Evolutionary conservation across 192 early-diverging fungal species (phyloP).

Genomic region (Gamsiella multidivaricata): DNA sequence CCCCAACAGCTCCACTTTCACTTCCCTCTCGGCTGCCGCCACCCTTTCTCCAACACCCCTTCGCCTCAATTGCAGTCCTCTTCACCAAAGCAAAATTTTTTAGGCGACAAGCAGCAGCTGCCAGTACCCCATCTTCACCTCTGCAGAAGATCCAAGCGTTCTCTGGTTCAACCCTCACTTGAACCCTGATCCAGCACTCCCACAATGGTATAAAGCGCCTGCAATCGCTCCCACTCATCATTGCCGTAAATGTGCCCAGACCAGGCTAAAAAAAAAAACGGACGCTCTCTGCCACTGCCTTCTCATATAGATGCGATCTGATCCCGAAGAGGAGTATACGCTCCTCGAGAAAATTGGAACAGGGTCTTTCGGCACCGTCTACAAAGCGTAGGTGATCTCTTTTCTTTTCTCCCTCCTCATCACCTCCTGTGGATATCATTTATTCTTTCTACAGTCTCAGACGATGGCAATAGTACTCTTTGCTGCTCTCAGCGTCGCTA

Average conservation of each 20-base stretch:
- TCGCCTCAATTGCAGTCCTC: no score
- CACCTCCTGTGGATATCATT: background rate
- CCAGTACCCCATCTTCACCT: no score
- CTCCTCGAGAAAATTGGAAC: conserved; percentile 64
- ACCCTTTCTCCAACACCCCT: no score
- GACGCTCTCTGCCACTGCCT: background rate
- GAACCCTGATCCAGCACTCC: background rate
- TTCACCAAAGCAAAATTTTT: no score
- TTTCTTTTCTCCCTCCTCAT: background rate
- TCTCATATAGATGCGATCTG: conserved; percentile 41
- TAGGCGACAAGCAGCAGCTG: no score
- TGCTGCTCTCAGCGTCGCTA: background rate
- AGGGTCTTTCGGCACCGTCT: conserved; percentile 66
- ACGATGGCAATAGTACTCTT: no score
- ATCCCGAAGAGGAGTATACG: conserved; percentile 58
- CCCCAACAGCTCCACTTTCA: no score
- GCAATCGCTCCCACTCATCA: background rate
- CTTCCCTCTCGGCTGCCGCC: no score
- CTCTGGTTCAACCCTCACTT: background rate
- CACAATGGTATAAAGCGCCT: no score
- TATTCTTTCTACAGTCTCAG: background rate
- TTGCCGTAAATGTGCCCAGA: background rate
- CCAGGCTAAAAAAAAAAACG: background rate
- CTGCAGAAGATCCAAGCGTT: no score
- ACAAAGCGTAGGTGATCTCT: conserved; percentile 59